Base-by-base conservation (phyloP, 345 rosid genomes). In the Syzygium oleosum region DNA sequence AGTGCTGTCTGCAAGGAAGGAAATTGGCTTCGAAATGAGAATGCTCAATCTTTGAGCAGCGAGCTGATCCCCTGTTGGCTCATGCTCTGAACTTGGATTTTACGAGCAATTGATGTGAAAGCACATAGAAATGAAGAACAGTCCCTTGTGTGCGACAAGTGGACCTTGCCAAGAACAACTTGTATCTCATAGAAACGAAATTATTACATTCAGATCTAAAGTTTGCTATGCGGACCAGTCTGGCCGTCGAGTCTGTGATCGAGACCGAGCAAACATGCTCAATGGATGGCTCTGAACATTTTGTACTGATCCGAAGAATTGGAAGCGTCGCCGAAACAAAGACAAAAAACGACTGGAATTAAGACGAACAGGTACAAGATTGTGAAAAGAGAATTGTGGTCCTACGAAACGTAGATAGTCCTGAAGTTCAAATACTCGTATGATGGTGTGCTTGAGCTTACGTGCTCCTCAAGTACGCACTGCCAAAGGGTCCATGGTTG, bases 401-500 rank as follows among this genome's bases (percentile, higher is more conserved):
- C 77, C 22, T 65, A 19, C 11, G 49, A 21, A 73, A 73, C 83
- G 38, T 73, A 38, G 10, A 19, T 73, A 38, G 49, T 73, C 83
- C 49, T 9, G 22, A 73, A 38, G 49, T 38, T 73, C 49, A 23
- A 55, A 73, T 19, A 5, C 83, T 73, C 83, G 49, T 9, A 10
- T 9, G 49, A 38, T 73, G 8, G 19, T 9, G 9, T 9, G 27
- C 83, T 19, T 38, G 83, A 38, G 49, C 49, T 38, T 38, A 38
- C 83, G 21, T 19, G 49, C 83, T 73, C 83, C 83, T 31, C 25
- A 23, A 27, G 51, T 83, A 65, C 65, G 53, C 88, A 29, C 63
- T 88, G 91, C 92, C 92, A 89, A 90, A 92, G 92, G 93, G 63
- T 89, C 85, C 49, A 43, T 31, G 90, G 94, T 91, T 92, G 92